A percentile compares a stretch with the other conserved stretches of the same genome.
phyloP scores from a whole-genome alignment of 2,329 filamentous ascomycete genomes.

The Mycocentrospora acerina region DNA sequence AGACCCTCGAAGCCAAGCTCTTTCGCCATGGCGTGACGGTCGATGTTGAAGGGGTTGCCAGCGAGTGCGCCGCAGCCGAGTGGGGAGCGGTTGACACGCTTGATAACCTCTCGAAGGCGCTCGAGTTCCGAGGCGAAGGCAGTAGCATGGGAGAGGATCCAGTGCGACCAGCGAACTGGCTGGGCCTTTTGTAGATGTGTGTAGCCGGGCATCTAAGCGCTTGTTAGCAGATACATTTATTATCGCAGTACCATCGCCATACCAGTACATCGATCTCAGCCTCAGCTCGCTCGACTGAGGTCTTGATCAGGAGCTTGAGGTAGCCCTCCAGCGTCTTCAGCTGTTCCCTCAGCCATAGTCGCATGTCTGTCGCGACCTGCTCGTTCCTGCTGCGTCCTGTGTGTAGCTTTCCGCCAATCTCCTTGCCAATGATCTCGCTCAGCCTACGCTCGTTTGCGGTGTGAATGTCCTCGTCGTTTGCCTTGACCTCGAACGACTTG shows the following conservation, averaged over 20 bases:
- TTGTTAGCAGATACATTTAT: background rate
- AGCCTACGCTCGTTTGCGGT: constrained; percentile 56
- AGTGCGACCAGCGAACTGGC: constrained; percentile 80
- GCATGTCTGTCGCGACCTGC: constrained; percentile 88
- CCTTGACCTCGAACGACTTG: constrained; percentile 50
- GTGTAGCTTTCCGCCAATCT: constrained; percentile 84
- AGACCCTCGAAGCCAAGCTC: constrained; percentile 79
- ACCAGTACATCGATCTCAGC: constrained; percentile 68
- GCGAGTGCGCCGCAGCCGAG: constrained; percentile 77
- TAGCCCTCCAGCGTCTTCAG: constrained; percentile 68
- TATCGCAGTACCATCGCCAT: constrained; percentile 2
- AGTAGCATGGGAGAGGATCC: constrained; percentile 73
- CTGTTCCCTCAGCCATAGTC: constrained; percentile 80
- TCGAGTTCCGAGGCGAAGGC: constrained; percentile 74
- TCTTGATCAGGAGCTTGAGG: constrained; percentile 68
- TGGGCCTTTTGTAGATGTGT: constrained; percentile 83
- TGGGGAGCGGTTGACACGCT: constrained; percentile 71
- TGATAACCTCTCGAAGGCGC: constrained; percentile 70
- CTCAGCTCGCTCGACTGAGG: constrained; percentile 70
- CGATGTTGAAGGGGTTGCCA: constrained; percentile 80
- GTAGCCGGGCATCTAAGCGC: constrained; percentile 72
- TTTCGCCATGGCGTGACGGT: constrained; percentile 74
- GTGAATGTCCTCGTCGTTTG: constrained; percentile 57
- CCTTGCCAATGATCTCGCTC: constrained; percentile 83
- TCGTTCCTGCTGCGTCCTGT: constrained; percentile 87